Base-by-base conservation (phyloP, 2,329 filamentous ascomycete genomes). In the Nemania sp. region DNA sequence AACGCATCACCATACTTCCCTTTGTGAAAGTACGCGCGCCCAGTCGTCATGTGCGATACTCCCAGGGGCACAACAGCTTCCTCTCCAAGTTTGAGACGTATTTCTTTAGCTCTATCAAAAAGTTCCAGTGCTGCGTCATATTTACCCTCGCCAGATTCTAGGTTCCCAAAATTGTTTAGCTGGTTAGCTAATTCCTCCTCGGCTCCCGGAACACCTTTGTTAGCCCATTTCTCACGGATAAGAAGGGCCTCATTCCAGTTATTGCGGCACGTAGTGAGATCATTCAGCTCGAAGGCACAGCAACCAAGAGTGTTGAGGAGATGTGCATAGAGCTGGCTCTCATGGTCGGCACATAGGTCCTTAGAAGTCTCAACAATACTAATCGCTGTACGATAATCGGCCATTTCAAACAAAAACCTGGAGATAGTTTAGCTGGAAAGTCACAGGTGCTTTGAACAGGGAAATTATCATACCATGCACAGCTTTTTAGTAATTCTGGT, bases 401-500 rank as follows among this genome's bases (percentile, higher is more conserved):
- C 29, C 52, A 55, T 55, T 15, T 55, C 52, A 41, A 55, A 55
- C 8, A 55, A 20, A 24, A 11, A 55, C 52, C 52, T 55, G 20
- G 20, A 11, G 15, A 49, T 35, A 35, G 11, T 35, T 35, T 35
- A 35, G n/a, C n/a, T n/a, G n/a, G n/a, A n/a, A n/a, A n/a, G n/a
- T n/a, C n/a, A n/a, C n/a, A n/a, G n/a, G n/a, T n/a, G n/a, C n/a
- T n/a, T n/a, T n/a, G n/a, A n/a, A n/a, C n/a, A n/a, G n/a, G n/a
- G n/a, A n/a, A n/a, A n/a, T n/a, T n/a, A n/a, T n/a, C n/a, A n/a
- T n/a, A 55, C 52, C 52, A 55, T 7, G 52, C 52, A 24, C 52
- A 55, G 18, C 20, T 22, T 15, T 55, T 55, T 3, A 55, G 32
- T 13, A 55, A 5, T 13, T 55, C 52, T 4, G 52, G 11, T 2